Conservation (phyloP, 1,139 yeast genomes). For the Pichia sp. region DNA sequence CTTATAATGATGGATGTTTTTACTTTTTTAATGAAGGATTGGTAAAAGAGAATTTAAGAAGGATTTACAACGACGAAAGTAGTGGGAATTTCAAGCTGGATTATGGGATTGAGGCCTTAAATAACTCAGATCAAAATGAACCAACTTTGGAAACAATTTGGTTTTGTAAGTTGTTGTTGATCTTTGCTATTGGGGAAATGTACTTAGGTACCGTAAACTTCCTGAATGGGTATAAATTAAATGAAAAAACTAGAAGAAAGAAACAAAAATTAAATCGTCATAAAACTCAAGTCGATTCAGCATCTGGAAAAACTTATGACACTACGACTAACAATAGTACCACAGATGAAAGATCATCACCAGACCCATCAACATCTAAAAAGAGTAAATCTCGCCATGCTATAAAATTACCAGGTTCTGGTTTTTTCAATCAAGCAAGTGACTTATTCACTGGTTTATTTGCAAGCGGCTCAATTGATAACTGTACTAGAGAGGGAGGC, state of each 20-base stretch:
- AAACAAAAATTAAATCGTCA: conserved; percentile 16
- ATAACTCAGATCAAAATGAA: conserved; percentile 32
- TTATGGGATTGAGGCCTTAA: conserved; percentile 25
- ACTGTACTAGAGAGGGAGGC: conserved; percentile 71
- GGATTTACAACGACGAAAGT: conserved; percentile 42
- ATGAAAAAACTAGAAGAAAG: conserved; percentile 21
- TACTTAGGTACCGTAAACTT: conserved; percentile 63
- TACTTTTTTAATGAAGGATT: conserved; percentile 80
- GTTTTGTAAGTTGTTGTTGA: conserved; percentile 69
- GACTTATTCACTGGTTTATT: conserved; percentile 68
- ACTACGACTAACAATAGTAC: background rate
- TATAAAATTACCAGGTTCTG: conserved; percentile 63
- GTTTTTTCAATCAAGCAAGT: conserved; percentile 69
- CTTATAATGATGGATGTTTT: conserved; percentile 79
- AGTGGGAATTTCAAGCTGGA: conserved; percentile 36
- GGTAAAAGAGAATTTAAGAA: conserved; percentile 57
- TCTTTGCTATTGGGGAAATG: conserved; percentile 83
- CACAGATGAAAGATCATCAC: background rate
- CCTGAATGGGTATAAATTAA: conserved; percentile 36
- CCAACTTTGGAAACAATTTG: conserved; percentile 68
- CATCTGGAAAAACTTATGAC: background rate
- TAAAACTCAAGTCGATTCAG: background rate
- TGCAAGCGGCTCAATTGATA: conserved; percentile 74
- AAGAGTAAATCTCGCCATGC: background rate
- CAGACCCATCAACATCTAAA: background rate